Evolutionary conservation across 805 yeast species (phyloP).

Genomic region (Lipomyces sp.): DNA sequence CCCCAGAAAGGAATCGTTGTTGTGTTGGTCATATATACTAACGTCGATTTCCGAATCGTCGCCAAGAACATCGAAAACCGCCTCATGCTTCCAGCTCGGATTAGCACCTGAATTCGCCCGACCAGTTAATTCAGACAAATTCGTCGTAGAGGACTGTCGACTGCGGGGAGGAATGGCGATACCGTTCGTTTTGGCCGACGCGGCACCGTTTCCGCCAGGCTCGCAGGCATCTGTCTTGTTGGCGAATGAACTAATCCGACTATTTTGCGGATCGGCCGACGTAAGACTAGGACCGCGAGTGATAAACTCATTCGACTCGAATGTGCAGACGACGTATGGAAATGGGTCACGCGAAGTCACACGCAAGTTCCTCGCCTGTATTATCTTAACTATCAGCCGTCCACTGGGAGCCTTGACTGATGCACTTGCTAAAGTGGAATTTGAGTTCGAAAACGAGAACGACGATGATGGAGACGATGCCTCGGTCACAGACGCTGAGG

Average conservation of each 20-base stretch:
- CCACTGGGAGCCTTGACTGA: constrained; percentile 66
- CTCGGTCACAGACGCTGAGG: constrained; percentile 6
- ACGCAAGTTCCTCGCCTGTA: constrained; percentile 75
- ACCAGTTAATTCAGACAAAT: constrained; percentile 23
- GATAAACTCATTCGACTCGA: constrained; percentile 88
- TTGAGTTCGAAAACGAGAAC: constrained; percentile 17
- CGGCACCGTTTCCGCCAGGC: constrained; percentile 20
- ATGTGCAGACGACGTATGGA: constrained; percentile 85
- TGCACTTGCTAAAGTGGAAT: constrained; percentile 6
- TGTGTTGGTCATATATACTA: constrained; percentile 85
- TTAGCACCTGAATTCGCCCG: constrained; percentile 51
- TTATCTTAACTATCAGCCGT: constrained; percentile 75
- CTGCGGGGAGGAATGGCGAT: constrained; percentile 48
- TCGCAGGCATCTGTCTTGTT: constrained; percentile 15
- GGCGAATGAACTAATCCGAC: constrained; percentile 32
- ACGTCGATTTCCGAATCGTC: constrained; percentile 82
- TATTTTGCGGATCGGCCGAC: constrained; percentile 21
- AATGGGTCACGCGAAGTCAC: constrained; percentile 62
- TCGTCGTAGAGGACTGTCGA: constrained; percentile 34
- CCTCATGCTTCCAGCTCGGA: constrained; percentile 91
- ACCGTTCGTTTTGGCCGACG: constrained; percentile 27
- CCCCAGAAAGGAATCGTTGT: constrained; percentile 84
- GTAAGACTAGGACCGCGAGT: constrained; percentile 68
- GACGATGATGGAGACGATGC: constrained; percentile 26
- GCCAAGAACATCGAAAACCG: constrained; percentile 89